Evolutionary conservation across 164 flowering plant genomes (phyloP).

Genomic region (Berberis vulgaris): DNA sequence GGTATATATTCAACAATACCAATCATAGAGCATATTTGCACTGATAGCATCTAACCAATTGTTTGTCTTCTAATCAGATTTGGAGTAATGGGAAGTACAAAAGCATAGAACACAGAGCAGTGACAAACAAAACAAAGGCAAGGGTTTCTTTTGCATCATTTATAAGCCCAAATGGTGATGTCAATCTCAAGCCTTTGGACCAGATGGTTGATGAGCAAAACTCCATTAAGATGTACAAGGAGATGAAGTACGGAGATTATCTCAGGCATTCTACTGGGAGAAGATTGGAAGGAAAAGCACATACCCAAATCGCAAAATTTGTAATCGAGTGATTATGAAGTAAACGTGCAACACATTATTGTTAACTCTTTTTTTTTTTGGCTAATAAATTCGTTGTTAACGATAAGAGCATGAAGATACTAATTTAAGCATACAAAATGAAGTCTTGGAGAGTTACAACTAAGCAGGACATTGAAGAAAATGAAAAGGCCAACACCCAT

Average conservation of each 20-base stretch:
- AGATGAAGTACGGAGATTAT: not conserved
- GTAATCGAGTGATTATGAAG: not conserved
- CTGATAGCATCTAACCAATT: not conserved
- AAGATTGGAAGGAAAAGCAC: not conserved
- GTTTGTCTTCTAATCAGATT: not conserved
- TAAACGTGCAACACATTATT: too few relatives aligned
- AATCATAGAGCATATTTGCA: not conserved
- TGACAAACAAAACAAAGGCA: not conserved
- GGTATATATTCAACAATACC: slow-evolving; percentile 8
- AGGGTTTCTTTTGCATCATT: not conserved
- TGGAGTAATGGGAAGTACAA: not conserved
- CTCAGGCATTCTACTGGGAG: not conserved
- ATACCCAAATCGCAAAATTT: not conserved
- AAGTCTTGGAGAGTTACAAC: too few relatives aligned
- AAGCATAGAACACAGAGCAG: not conserved
- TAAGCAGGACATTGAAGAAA: too few relatives aligned
- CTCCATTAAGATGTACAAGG: not conserved
- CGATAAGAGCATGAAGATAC: too few relatives aligned
- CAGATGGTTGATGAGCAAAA: not conserved
- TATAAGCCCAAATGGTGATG: not conserved
- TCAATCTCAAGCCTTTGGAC: not conserved
- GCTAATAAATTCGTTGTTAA: too few relatives aligned
- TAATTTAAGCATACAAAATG: too few relatives aligned
- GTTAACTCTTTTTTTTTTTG: too few relatives aligned
- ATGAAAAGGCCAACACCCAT: too few relatives aligned